Percentiles rank a stretch among this genome's conserved stretches.
Conservation (phyloP, 1,284 basidiomycete genomes). For the Abortiporus biennis region DNA sequence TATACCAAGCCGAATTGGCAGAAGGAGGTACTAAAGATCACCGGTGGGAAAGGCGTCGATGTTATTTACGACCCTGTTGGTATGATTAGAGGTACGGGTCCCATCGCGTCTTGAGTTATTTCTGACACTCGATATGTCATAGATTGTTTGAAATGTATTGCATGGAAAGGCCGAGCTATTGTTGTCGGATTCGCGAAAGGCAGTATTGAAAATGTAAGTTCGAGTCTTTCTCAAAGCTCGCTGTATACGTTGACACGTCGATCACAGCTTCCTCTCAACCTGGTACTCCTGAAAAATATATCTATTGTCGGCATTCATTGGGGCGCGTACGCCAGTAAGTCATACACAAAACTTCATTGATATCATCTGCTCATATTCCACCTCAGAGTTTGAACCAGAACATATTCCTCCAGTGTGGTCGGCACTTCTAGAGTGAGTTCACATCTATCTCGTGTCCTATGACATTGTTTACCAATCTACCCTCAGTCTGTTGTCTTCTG, state of each 20-base stretch:
- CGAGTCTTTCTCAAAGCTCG: neutral
- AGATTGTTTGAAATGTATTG: conserved; percentile 87
- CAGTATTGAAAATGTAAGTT: conserved; percentile 76
- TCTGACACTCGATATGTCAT: neutral
- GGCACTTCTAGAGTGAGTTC: conserved; percentile 59
- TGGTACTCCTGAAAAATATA: conserved; percentile 85
- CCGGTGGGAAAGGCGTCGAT: conserved; percentile 78
- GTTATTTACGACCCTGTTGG: conserved; percentile 91
- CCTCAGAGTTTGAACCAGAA: conserved; percentile 60
- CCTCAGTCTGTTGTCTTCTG: conserved; percentile 59
- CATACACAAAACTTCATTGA: neutral
- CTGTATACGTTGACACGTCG: neutral
- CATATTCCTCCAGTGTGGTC: conserved; percentile 70
- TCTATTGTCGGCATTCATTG: conserved; percentile 80
- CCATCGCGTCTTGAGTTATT: conserved; percentile 6
- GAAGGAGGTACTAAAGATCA: conserved; percentile 68
- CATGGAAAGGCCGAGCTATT: conserved; percentile 88
- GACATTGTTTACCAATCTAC: conserved; percentile 1
- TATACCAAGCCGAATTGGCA: conserved; percentile 71
- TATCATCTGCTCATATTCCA: conserved; percentile 1
- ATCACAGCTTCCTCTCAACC: conserved; percentile 76
- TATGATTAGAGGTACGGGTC: conserved; percentile 51
- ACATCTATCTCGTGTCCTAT: no score
- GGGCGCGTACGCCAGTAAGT: conserved; percentile 74
- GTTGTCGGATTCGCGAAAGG: conserved; percentile 92